phyloP scores from a whole-genome alignment of 2,329 filamentous ascomycete genomes.

The Lasiodiplodia hormozganensis region DNA sequence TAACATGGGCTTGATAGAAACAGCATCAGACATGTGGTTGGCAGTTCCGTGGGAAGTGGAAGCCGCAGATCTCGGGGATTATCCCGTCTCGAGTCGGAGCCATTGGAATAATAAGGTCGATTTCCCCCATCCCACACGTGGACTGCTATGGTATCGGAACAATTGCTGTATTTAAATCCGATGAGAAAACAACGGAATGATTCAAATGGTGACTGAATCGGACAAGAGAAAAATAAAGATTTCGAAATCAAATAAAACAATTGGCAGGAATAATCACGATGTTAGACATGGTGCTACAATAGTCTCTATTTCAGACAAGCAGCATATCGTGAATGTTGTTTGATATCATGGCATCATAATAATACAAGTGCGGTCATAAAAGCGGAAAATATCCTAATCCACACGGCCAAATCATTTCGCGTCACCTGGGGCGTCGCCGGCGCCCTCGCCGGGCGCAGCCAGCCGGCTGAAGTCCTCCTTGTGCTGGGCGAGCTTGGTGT shows the following conservation, averaged over 20 bases:
- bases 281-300: neutral
- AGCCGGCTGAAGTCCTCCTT: slow-evolving; percentile 26
- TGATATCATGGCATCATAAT: neutral
- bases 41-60: too few relatives aligned
- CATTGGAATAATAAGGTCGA: too few relatives aligned
- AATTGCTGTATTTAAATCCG: too few relatives aligned
- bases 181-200: too few relatives aligned
- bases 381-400: neutral
- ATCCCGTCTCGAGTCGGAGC: too few relatives aligned
- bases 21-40: too few relatives aligned
- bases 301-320: neutral
- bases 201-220: too few relatives aligned
- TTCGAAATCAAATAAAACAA: neutral
- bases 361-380: neutral
- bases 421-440: neutral
- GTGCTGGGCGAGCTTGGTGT: slow-evolving; percentile 37
- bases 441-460: neutral
- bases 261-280: neutral
- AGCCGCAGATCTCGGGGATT: too few relatives aligned
- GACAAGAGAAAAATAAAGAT: too few relatives aligned
- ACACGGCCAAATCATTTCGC: neutral
- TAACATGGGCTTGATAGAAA: too few relatives aligned
- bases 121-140: too few relatives aligned
- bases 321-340: neutral
- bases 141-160: too few relatives aligned